Conservation (phyloP, 192 early-diverging fungal species). For the Coemansia sp. region DNA sequence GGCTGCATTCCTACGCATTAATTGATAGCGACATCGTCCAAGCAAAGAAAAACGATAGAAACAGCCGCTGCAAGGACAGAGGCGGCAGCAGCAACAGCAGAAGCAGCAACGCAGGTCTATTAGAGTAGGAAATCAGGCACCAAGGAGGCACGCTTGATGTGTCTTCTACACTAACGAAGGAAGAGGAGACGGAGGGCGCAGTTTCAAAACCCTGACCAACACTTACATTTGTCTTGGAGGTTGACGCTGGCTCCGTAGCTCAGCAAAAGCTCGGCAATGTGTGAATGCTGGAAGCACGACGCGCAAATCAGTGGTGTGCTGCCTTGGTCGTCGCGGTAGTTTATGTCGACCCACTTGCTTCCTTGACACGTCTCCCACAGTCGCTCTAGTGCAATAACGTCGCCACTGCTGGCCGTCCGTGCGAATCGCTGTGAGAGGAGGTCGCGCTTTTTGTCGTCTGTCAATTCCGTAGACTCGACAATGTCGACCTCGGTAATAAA, state of each 20-base stretch:
- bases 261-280: conserved; percentile 72
- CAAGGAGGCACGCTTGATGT: not conserved
- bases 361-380: conserved; percentile 62
- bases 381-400: conserved; percentile 64
- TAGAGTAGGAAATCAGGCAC: not conserved
- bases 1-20: conserved; percentile 1
- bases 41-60: not conserved
- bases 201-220: not conserved
- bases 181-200: not conserved
- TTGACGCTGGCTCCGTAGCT: conserved; percentile 75
- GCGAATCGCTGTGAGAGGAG: conserved; percentile 69
- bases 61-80: not conserved
- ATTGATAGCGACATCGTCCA: not conserved
- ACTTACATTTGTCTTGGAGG: conserved; percentile 78
- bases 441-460: conserved; percentile 60
- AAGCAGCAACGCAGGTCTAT: not conserved
- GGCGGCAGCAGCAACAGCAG: not conserved
- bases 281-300: conserved; percentile 81
- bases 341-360: conserved; percentile 68
- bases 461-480: conserved; percentile 39
- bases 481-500: conserved; percentile 45
- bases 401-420: conserved; percentile 74
- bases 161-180: not conserved
- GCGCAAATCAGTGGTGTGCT: conserved; percentile 87
- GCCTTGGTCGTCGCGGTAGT: conserved; percentile 85